A percentile compares a stretch with the other conserved stretches of the same genome.
phyloP scores from a whole-genome alignment of 2,329 filamentous ascomycete species.

The Emergomyces orientalis region DNA sequence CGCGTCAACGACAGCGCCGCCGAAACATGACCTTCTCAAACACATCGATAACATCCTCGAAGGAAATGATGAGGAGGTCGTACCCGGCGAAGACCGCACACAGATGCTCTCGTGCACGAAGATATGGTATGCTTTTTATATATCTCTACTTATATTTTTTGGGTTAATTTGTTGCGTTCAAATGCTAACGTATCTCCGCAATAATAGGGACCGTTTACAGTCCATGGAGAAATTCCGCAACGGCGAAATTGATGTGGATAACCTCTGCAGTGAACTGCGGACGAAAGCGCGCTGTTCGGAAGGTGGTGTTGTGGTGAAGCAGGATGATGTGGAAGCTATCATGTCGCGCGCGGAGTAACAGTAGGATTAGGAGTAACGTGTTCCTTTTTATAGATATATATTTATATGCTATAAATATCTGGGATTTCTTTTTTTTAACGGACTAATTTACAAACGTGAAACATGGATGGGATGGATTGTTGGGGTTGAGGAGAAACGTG shows the following conservation, averaged over 20 bases:
- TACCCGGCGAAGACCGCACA: slow-evolving; percentile 50
- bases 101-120: slow-evolving; percentile 75
- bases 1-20: slow-evolving; percentile 17
- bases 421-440: too few species aligned
- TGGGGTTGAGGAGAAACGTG: too few species aligned
- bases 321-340: slow-evolving; percentile 77
- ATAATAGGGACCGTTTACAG: slow-evolving; percentile 74
- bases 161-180: background rate
- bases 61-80: slow-evolving; percentile 59
- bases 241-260: slow-evolving; percentile 88
- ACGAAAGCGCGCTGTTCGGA: slow-evolving; percentile 93
- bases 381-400: too few species aligned
- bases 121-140: slow-evolving; percentile 62
- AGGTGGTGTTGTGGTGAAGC: slow-evolving; percentile 76
- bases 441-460: background rate
- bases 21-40: slow-evolving; percentile 63
- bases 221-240: slow-evolving; percentile 77
- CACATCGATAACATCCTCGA: slow-evolving; percentile 64
- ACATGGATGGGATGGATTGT: background rate
- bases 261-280: slow-evolving; percentile 82
- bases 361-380: background rate
- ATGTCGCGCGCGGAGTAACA: slow-evolving; percentile 41
- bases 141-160: background rate
- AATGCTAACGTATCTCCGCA: slow-evolving; percentile 1
- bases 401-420: background rate